Conservation (phyloP, 257 asterid genomes). For the Prunella vulgaris region DNA sequence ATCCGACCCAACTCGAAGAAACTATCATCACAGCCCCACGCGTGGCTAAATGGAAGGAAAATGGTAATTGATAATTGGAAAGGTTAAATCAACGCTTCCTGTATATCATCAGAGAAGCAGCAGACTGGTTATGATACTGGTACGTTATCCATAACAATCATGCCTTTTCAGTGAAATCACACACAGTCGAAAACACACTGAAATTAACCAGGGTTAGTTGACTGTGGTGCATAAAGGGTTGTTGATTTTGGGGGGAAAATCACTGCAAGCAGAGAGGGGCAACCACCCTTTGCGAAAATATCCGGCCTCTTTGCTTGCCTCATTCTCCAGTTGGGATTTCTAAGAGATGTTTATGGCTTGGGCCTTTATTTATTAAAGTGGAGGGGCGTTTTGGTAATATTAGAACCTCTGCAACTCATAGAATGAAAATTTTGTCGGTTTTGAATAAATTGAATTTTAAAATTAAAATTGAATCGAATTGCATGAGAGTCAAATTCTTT, state of each 20-base stretch:
- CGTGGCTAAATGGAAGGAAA: neutral
- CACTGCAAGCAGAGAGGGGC: constrained; percentile 23
- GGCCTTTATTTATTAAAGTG: neutral
- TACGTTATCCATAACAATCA: too few species aligned
- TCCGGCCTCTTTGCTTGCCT: constrained; percentile 23
- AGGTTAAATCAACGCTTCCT: too few species aligned
- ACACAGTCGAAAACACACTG: neutral
- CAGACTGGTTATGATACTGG: too few species aligned
- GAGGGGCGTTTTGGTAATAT: neutral
- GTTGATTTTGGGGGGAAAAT: constrained; percentile 13
- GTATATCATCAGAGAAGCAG: too few species aligned
- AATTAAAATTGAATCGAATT: too few species aligned
- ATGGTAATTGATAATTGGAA: neutral
- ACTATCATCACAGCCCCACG: neutral
- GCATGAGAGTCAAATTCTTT: too few species aligned
- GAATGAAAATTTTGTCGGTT: too few species aligned
- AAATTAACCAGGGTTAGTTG: neutral
- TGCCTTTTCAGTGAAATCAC: neutral
- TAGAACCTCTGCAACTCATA: too few species aligned
- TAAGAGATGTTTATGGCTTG: neutral
- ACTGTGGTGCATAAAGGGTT: constrained; percentile 8
- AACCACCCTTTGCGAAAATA: constrained; percentile 20
- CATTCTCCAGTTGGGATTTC: constrained; percentile 34
- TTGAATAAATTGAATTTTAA: too few species aligned
- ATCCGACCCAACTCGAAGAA: neutral